Evolutionary conservation across 2,329 filamentous ascomycete genomes (phyloP).

Genomic region (Knufia petricola): DNA sequence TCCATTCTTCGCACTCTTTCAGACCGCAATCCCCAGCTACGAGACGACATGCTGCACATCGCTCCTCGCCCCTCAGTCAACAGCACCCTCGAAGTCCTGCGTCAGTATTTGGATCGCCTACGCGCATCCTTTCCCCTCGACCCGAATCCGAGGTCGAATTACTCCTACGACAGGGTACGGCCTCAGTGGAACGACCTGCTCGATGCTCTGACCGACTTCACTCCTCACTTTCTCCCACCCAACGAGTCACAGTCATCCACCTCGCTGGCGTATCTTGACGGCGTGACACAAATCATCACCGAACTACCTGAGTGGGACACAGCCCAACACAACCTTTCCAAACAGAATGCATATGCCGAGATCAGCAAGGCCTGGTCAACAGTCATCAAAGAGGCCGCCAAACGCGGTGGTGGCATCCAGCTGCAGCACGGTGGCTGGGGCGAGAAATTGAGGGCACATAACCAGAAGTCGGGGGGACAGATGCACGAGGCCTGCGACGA

Average conservation of each 20-base stretch:
- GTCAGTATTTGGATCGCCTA: constrained; percentile 69
- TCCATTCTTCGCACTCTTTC: constrained; percentile 83
- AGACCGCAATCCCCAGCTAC: constrained; percentile 77
- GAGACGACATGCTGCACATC: constrained; percentile 69
- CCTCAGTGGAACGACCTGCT: constrained; percentile 70
- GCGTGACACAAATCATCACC: constrained; percentile 83
- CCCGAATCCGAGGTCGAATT: constrained; percentile 76
- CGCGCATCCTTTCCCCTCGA: constrained; percentile 75
- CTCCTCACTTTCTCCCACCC: constrained; percentile 87
- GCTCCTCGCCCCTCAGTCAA: constrained; percentile 80
- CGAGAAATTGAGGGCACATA: constrained; percentile 74
- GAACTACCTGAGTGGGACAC: constrained; percentile 84
- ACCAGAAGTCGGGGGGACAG: constrained; percentile 73
- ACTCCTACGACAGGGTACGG: constrained; percentile 87
- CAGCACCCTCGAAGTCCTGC: constrained; percentile 69
- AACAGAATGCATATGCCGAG: constrained; percentile 92
- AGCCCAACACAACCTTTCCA: constrained; percentile 79
- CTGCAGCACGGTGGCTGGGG: constrained; percentile 90
- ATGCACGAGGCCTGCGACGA: constrained; percentile 71
- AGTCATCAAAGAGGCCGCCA: constrained; percentile 82
- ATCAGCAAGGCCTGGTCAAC: constrained; percentile 87
- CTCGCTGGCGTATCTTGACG: constrained; percentile 80
- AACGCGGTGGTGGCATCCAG: constrained; percentile 81
- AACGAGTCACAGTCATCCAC: constrained; percentile 74
- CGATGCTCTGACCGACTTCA: constrained; percentile 87